phyloP scores from a whole-genome alignment of 2,329 filamentous ascomycete species.

The Pseudocercospora musae region DNA sequence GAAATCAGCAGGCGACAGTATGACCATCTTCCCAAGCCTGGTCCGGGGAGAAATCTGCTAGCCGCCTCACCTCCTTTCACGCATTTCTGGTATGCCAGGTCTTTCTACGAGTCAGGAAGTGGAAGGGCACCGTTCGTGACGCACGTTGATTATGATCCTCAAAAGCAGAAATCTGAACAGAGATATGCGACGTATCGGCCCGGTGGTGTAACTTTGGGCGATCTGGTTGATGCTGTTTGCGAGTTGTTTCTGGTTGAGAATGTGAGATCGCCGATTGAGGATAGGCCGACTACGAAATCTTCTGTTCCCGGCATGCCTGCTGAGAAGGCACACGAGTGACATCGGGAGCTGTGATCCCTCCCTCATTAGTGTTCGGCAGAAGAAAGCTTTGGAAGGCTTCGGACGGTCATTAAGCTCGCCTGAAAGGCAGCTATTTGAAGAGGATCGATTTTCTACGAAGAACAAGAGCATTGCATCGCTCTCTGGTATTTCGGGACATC shows the following conservation, averaged over 20 bases:
- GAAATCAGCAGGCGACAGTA: conserved; percentile 20
- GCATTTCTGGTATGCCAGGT: conserved; percentile 24
- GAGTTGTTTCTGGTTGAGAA: conserved; percentile 33
- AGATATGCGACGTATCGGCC: conserved; percentile 6
- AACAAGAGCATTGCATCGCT: conserved; percentile 93
- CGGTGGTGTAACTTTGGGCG: conserved; percentile 20
- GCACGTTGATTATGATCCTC: conserved; percentile 22
- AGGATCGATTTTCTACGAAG: conserved; percentile 57
- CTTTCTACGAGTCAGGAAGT: conserved; percentile 25
- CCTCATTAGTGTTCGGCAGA: not conserved
- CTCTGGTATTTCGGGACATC: conserved; percentile 76
- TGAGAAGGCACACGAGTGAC: conserved; percentile 9
- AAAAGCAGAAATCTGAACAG: conserved; percentile 20
- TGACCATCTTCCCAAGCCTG: conserved; percentile 6
- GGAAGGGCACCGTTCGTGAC: conserved; percentile 27
- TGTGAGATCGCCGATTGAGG: conserved; percentile 16
- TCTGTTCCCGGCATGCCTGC: conserved; percentile 13
- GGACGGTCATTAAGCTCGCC: not conserved
- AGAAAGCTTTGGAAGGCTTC: not conserved
- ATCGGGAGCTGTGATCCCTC: not conserved
- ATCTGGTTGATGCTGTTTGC: conserved; percentile 20
- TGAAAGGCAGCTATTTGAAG: not conserved
- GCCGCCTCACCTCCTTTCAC: conserved; percentile 19
- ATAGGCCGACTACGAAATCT: conserved; percentile 12
- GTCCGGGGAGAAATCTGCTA: conserved; percentile 21